A percentile compares a stretch with the other conserved stretches of the same genome.
phyloP scores from a whole-genome alignment of 345 rosid genomes.

The Bruguiera sexangula region DNA sequence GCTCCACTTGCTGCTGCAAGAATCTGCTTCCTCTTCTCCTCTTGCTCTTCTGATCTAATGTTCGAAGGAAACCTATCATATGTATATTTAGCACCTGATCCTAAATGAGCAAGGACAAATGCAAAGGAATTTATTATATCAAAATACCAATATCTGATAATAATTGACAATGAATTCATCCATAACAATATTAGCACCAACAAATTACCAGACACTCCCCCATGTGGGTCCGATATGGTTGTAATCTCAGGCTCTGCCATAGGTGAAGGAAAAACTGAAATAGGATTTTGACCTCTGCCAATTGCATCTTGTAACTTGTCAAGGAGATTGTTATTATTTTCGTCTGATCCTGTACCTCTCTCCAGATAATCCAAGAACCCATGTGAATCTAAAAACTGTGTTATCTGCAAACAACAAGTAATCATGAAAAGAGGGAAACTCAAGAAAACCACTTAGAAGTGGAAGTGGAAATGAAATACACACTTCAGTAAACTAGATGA shows the following conservation, averaged over 20 bases:
- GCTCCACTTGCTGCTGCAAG: conserved; percentile 89
- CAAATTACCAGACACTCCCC: conserved; percentile 57
- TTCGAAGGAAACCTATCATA: conserved; percentile 96
- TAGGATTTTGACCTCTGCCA: conserved; percentile 93
- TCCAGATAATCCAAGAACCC: conserved; percentile 92
- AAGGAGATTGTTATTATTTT: conserved; percentile 68
- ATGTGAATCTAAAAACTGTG: conserved; percentile 73
- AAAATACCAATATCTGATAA: neutral
- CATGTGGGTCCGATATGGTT: conserved; percentile 84
- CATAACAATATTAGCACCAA: no score
- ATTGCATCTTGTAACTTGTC: conserved; percentile 95
- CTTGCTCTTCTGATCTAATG: conserved; percentile 84
- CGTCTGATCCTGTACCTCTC: conserved; percentile 70
- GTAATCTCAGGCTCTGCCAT: conserved; percentile 72
- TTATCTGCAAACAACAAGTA: conserved; percentile 47
- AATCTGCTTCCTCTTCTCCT: conserved; percentile 90
- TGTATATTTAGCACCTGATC: conserved; percentile 79
- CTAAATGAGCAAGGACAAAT: conserved; percentile 35
- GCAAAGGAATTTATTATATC: conserved; percentile 10
- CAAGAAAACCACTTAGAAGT: neutral
- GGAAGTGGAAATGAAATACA: neutral
- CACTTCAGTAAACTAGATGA: neutral
- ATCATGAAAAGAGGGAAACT: neutral
- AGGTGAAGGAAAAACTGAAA: conserved; percentile 66
- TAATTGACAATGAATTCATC: no score